Base-by-base conservation (phyloP, 1,284 basidiomycete species). In the Ustilago loliicola region DNA sequence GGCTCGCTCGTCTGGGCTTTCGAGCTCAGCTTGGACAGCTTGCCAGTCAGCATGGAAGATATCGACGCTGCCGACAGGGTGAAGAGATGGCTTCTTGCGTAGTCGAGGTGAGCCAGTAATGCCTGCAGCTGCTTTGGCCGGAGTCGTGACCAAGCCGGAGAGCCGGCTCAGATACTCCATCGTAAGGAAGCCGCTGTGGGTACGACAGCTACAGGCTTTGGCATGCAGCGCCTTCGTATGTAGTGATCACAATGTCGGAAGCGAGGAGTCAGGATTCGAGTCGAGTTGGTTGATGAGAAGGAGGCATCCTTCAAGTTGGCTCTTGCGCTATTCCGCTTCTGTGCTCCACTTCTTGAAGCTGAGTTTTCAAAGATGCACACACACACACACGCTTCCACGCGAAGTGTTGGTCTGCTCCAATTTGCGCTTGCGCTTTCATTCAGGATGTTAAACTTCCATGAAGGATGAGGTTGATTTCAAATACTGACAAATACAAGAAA, bases 1-100 rank as follows among this genome's bases (percentile, higher is more conserved):
- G 79, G 94, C 93, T 45, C 93, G 89, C 87, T 94, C 93, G 87
- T 95, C 93, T 0, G 94, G 93, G 79, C 91, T 89, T 54, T 90
- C 87, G 23, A 95, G 89, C 45, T 74, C 74, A 13, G 60, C 40
- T 51, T 79, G 69, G 47, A 81, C 61, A 3, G 61, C 60, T 10
- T 69, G 62, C 79, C 73, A 81, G 52, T 79, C 77, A 19, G 64
- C 58, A 29, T 71, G 64, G 19, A 81, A 81, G 40, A 71, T 57
- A 47, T 75, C 77, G 55, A 75, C 72, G 47, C 66, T 72, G 29
- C 77, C 77, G 7, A 75, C 72, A 34, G 71, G 66, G 27, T 71
- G 71, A 1, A 68, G 58, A 1, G 76, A 78, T 6, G 76, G 67
- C 55, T 72, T 77, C 17, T 79, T 75, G 54, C 67, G 63, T 2